A percentile compares a stretch with the other conserved stretches of the same genome.
These are phyloP conservation scores for Lepiota venenata DNA, from an alignment of 768 basidiomycete species.

Conservation along the genomic window DNA sequence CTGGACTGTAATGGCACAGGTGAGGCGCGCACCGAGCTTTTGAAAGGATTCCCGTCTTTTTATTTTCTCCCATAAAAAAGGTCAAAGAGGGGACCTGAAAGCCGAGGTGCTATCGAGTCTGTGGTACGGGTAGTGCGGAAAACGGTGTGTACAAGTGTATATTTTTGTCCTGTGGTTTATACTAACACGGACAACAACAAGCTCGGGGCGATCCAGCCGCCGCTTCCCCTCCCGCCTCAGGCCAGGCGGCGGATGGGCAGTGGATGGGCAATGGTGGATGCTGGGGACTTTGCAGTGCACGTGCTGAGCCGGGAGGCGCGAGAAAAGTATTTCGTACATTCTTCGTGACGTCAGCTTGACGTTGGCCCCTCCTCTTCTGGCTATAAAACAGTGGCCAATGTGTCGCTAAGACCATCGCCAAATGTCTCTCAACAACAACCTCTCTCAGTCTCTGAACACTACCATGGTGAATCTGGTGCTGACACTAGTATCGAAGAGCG, in stretches of 20 bases:
- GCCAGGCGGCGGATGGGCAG: constrained; percentile 55
- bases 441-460: no score
- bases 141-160: constrained; percentile 43
- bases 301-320: constrained; percentile 63
- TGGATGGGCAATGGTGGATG: constrained; percentile 85
- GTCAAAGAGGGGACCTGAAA: constrained; percentile 86
- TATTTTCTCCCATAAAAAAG: constrained; percentile 17
- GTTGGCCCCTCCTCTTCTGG: background rate
- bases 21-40: constrained; percentile 19
- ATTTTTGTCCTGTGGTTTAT: background rate
- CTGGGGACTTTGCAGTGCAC: constrained; percentile 77
- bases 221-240: constrained; percentile 58
- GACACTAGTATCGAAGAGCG: no score
- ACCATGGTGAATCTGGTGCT: no score
- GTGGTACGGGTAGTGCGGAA: constrained; percentile 70
- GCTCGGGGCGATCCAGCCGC: constrained; percentile 58
- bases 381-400: no score
- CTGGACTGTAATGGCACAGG: constrained; percentile 77
- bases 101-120: constrained; percentile 72
- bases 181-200: constrained; percentile 21
- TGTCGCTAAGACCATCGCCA: background rate
- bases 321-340: constrained; percentile 59
- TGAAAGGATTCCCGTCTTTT: no score
- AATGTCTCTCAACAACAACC: constrained; percentile 23
- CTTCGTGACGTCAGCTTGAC: background rate